Evolutionary conservation across 2,329 filamentous ascomycete species (phyloP).

Genomic region (Aspergillus sojae): DNA sequence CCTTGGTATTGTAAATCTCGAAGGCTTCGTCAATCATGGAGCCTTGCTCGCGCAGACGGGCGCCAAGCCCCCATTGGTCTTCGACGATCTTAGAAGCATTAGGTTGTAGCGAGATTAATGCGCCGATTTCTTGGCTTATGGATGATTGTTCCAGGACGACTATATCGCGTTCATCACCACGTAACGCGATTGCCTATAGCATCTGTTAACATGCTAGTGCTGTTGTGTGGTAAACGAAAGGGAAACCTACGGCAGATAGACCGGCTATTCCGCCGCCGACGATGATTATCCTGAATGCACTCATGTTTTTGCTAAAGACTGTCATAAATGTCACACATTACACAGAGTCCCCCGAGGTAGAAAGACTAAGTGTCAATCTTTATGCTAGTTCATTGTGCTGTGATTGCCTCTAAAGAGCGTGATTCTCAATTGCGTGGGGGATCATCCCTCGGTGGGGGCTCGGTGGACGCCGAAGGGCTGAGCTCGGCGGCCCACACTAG

Average conservation of each 20-base stretch:
- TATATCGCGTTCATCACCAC: slow-evolving; percentile 22
- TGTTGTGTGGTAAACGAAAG: neutral
- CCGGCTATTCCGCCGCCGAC: slow-evolving; percentile 50
- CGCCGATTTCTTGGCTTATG: slow-evolving; percentile 48
- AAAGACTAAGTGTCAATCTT: neutral
- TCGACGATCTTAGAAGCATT: slow-evolving; percentile 31
- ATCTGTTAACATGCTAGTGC: neutral
- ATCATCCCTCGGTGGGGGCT: neutral
- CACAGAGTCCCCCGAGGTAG: neutral
- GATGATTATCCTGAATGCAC: slow-evolving; percentile 49
- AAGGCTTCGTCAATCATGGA: slow-evolving; percentile 29
- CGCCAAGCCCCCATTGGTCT: slow-evolving; percentile 12
- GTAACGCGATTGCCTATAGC: slow-evolving; percentile 30
- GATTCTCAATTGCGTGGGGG: neutral
- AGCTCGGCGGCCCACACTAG: neutral
- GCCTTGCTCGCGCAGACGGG: neutral
- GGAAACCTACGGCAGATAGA: slow-evolving; percentile 27
- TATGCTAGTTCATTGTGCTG: neutral
- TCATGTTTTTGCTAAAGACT: neutral
- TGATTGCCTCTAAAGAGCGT: neutral
- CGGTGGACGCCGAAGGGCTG: neutral
- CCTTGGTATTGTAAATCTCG: slow-evolving; percentile 28
- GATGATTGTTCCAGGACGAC: slow-evolving; percentile 27
- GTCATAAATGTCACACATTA: neutral
- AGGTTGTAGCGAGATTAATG: slow-evolving; percentile 51